These are phyloP conservation scores for Aspergillus sparsus DNA, from an alignment of 495 filamentous ascomycete genomes.

Conservation along the genomic window DNA sequence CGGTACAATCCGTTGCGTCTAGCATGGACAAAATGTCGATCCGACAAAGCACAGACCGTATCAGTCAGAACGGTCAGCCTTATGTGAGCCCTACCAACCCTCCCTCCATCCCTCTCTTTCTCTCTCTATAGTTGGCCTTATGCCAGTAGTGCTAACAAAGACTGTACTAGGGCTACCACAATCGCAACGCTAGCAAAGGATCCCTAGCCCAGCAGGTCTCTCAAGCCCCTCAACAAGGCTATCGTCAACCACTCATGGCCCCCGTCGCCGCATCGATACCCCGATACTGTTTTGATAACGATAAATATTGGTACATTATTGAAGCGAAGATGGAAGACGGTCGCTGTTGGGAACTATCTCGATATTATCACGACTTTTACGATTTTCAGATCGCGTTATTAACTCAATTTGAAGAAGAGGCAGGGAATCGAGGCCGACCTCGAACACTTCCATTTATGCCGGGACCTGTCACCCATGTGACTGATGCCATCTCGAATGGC, in stretches of 20 bases:
- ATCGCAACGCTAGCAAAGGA: constrained; percentile 48
- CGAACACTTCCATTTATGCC: constrained; percentile 97
- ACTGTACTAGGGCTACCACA: constrained; percentile 43
- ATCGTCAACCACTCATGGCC: constrained; percentile 44
- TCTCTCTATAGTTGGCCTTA: neutral
- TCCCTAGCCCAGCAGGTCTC: constrained; percentile 36
- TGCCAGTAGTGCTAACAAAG: constrained; percentile 7
- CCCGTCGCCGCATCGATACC: constrained; percentile 83
- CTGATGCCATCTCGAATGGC: constrained; percentile 92
- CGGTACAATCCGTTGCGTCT: constrained; percentile 57
- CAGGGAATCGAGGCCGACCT: constrained; percentile 74
- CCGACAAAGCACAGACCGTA: constrained; percentile 37
- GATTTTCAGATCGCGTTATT: constrained; percentile 96
- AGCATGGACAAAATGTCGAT: constrained; percentile 82
- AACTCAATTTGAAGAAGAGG: constrained; percentile 90
- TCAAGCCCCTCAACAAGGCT: constrained; percentile 32
- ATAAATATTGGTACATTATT: constrained; percentile 98
- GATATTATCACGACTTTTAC: constrained; percentile 98
- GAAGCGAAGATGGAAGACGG: constrained; percentile 91
- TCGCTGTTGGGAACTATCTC: constrained; percentile 84
- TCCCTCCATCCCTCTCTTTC: neutral
- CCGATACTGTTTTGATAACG: constrained; percentile 92
- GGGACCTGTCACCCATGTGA: constrained; percentile 95
- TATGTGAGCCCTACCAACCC: constrained; percentile 41
- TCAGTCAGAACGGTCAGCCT: constrained; percentile 48